Evolutionary conservation across 139 green algal species (phyloP), one percentile per base, ranked within the genome.

Genomic region (Diplosphaera chodatii): DNA sequence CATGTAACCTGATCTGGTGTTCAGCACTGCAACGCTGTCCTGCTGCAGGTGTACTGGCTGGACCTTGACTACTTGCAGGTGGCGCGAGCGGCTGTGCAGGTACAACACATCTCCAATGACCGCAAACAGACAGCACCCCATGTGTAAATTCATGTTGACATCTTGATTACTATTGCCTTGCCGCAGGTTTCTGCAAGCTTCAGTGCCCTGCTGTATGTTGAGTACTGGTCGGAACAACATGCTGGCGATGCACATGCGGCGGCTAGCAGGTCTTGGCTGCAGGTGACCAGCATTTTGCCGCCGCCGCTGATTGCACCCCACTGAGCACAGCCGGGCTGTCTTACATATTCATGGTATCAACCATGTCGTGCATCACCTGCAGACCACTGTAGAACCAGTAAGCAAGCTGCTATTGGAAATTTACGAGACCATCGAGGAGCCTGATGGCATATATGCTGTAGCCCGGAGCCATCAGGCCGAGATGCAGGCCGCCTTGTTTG

Each of bases 371-470:
- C 3, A n/a, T 23, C 18, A 25, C 68, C 70, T n/a, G n/a, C n/a
- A 78, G 73, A 32, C 31, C 27, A 32, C 10, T 20, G 33, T 72
- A 27, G 25, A 32, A 20, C 22, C 28, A 37, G 75, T 78, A 22
- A 81, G 89, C 68, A 30, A 77, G 23, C 63, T 96, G 56, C 81
- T 96, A 71, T 72, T 96, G 55, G 77, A 90, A 29, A 76, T 86
- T 18, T 95, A 93, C 82, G 80, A 75, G 29, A 55, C 75, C 15
- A 79, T 93, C 40, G 77, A 82, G 30, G 91, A 96, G 69, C 87
- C 89, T 0, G 91, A 96, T 63, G 79, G 85, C 30, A 78, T 96
- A 2, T 96, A 96, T 64, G 91, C 84, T 1, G 78, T 96, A 2
- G 81, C 80, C 2, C 72, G 78, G 30, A 81, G 75, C 4, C 72